Evolutionary conservation across 345 rosid genomes (phyloP).

Genomic region (Acer saccharum): DNA sequence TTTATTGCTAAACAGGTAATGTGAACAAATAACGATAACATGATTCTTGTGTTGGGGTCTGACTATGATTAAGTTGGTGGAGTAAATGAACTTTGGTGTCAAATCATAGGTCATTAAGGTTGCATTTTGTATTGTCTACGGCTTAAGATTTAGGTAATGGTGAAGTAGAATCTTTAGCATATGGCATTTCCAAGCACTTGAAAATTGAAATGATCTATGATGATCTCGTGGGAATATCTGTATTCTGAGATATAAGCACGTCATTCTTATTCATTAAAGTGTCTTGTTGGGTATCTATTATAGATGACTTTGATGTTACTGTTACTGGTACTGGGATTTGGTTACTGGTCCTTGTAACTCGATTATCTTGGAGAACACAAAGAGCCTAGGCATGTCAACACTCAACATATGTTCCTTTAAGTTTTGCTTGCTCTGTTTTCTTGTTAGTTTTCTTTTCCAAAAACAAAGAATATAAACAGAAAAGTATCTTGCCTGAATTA

Average conservation of each 20-base stretch:
- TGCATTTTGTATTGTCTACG: background rate
- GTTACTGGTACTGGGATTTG: too few relatives aligned
- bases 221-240: background rate
- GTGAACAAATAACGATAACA: background rate
- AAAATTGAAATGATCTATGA: background rate
- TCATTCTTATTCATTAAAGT: background rate
- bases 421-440: background rate
- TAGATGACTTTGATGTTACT: background rate
- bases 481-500: background rate
- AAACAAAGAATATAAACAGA: background rate
- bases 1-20: conserved; percentile 81
- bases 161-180: background rate
- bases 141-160: background rate
- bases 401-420: background rate
- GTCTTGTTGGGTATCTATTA: background rate
- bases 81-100: background rate
- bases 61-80: background rate
- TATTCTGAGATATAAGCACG: background rate
- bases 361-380: background rate
- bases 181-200: background rate
- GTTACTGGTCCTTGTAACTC: too few relatives aligned
- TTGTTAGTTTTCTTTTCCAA: too few relatives aligned
- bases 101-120: background rate
- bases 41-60: background rate
- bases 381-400: background rate